Conservation (phyloP, 352 stramenopile species). For the Globisporangium okanoganense region DNA sequence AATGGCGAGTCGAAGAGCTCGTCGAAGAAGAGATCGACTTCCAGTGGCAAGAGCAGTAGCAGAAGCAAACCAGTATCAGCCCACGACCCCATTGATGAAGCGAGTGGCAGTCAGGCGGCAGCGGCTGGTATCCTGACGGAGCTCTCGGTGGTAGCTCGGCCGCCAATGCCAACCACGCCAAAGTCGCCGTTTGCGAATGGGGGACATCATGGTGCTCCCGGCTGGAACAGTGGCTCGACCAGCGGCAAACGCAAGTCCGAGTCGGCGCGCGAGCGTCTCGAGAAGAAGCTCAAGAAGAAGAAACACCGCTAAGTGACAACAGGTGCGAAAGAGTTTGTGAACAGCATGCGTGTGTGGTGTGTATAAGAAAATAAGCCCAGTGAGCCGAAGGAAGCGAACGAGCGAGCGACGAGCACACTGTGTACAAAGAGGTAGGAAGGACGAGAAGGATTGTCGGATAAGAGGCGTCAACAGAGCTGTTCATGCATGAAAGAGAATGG, state of each 20-base stretch:
- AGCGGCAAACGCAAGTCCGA: constrained; percentile 50
- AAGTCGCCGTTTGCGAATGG: constrained; percentile 3
- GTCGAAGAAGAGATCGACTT: constrained; percentile 12
- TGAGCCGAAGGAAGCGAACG: background rate
- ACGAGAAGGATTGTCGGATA: background rate
- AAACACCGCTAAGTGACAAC: constrained; percentile 35
- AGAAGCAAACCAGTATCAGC: background rate
- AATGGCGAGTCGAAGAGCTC: constrained; percentile 9
- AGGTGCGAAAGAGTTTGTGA: background rate
- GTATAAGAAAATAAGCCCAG: background rate
- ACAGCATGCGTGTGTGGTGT: background rate
- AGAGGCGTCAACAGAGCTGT: background rate
- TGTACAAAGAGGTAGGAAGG: background rate
- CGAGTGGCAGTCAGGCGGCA: constrained; percentile 25
- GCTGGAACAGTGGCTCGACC: constrained; percentile 19
- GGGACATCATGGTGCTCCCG: background rate
- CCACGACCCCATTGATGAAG: constrained; percentile 9
- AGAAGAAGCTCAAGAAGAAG: constrained; percentile 81
- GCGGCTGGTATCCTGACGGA: constrained; percentile 19
- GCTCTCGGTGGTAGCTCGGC: constrained; percentile 31
- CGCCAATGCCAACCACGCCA: constrained; percentile 36
- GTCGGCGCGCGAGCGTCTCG: constrained; percentile 63
- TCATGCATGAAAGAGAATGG: background rate
- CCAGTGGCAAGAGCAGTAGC: background rate
- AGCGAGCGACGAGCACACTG: background rate